Percentiles rank a stretch among this genome's conserved stretches.
Conservation (phyloP, 495 filamentous ascomycete genomes). For the Talaromyces trachyspermus region DNA sequence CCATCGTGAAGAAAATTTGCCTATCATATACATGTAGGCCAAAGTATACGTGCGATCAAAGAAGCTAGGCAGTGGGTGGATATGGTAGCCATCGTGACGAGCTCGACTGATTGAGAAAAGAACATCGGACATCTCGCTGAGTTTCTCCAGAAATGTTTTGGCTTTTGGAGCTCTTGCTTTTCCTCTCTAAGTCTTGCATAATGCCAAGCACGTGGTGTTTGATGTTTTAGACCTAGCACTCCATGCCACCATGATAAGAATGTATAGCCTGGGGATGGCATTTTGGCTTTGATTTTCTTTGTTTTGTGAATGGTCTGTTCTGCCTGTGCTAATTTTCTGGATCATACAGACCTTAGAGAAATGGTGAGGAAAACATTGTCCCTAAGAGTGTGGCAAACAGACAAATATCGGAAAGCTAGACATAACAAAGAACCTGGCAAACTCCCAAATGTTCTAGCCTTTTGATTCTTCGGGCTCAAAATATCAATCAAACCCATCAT, state of each 20-base stretch:
- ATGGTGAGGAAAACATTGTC: no score
- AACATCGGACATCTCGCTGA: conserved; percentile 49
- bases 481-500: no score
- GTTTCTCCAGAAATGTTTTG: conserved; percentile 26
- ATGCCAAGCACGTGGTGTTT: conserved; percentile 38
- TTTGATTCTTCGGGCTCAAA: no score
- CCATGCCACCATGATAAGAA: conserved; percentile 27
- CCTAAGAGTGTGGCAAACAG: no score
- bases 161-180: conserved; percentile 28
- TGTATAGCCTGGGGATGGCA: neutral
- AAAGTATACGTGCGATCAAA: conserved; percentile 16
- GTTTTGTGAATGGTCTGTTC: no score
- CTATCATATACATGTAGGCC: conserved; percentile 43
- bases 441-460: no score
- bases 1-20: conserved; percentile 45
- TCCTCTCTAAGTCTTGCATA: conserved; percentile 40
- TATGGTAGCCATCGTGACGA: conserved; percentile 29
- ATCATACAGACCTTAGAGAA: no score
- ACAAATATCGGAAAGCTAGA: no score
- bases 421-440: no score
- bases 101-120: conserved; percentile 44
- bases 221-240: conserved; percentile 28
- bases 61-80: conserved; percentile 26
- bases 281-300: neutral
- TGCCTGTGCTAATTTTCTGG: no score